Percentiles rank a stretch among this genome's conserved stretches.
Conservation (phyloP, 1,139 yeast genomes). For the Suhomyces bokatorum region DNA sequence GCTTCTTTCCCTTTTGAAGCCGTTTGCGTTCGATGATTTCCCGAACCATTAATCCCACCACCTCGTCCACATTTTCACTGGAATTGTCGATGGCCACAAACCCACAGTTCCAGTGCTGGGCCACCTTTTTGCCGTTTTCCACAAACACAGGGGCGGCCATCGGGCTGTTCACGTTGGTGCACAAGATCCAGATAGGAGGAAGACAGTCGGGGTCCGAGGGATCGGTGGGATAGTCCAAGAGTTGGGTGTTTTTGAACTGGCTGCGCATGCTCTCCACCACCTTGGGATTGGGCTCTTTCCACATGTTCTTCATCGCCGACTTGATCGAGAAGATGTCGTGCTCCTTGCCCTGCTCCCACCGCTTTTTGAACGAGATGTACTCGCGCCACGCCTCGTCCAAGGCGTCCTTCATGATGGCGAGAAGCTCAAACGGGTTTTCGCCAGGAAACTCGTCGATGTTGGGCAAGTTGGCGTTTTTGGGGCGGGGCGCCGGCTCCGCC, state of each 20-base stretch:
- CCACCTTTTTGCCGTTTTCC: constrained; percentile 55
- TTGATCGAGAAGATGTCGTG: constrained; percentile 63
- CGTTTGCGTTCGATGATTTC: constrained; percentile 54
- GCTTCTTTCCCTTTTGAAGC: constrained; percentile 18
- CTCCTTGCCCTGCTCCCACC: constrained; percentile 65
- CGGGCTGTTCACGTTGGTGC: constrained; percentile 58
- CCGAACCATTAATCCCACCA: constrained; percentile 55
- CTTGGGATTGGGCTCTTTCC: constrained; percentile 42
- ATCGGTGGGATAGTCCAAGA: constrained; percentile 33
- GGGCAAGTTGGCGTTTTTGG: constrained; percentile 9
- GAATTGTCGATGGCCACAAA: constrained; percentile 58
- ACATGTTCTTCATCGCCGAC: constrained; percentile 55
- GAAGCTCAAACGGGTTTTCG: constrained; percentile 44
- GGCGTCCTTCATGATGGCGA: constrained; percentile 52
- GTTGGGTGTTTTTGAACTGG: constrained; percentile 18
- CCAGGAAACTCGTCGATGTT: constrained; percentile 12
- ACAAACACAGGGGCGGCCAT: constrained; percentile 60
- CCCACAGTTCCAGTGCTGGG: constrained; percentile 62
- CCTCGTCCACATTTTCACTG: constrained; percentile 53
- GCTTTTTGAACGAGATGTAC: constrained; percentile 51
- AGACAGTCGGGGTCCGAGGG: constrained; percentile 52
- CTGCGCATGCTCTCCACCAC: constrained; percentile 20
- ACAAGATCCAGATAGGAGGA: constrained; percentile 68
- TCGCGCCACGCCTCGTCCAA: constrained; percentile 76
- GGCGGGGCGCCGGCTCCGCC: background rate